phyloP scores from a whole-genome alignment of 441 rosid genomes.

The Adansonia rubrostipa region DNA sequence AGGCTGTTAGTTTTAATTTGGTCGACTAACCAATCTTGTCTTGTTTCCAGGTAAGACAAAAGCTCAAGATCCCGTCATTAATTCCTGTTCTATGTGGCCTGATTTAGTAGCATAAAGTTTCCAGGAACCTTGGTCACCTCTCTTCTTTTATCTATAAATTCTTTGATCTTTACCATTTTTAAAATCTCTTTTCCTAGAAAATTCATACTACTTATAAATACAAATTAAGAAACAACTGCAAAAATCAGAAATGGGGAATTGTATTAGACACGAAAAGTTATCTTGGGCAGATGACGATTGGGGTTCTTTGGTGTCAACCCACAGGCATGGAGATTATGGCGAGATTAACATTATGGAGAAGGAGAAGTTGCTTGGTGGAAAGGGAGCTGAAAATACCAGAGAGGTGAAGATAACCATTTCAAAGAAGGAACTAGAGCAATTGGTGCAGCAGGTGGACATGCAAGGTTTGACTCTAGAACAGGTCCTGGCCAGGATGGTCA shows the following conservation, averaged over 20 bases:
- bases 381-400: slow-evolving; percentile 1
- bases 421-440: slow-evolving; percentile 54
- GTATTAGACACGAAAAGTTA: slow-evolving; percentile 21
- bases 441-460: slow-evolving; percentile 37
- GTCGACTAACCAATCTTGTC: too few relatives aligned
- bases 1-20: too few relatives aligned
- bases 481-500: slow-evolving; percentile 33
- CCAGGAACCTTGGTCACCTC: not conserved
- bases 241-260: slow-evolving; percentile 51
- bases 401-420: slow-evolving; percentile 60
- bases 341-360: slow-evolving; percentile 22
- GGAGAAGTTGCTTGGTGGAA: slow-evolving; percentile 27
- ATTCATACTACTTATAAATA: not conserved
- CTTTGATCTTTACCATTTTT: not conserved
- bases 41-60: not conserved
- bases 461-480: slow-evolving; percentile 48
- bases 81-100: not conserved
- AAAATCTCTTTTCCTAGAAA: slow-evolving; percentile 16
- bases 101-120: not conserved
- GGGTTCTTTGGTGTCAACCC: slow-evolving; percentile 28
- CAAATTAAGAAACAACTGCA: not conserved
- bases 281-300: slow-evolving; percentile 50
- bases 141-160: slow-evolving; percentile 12
- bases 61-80: not conserved
- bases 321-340: not conserved